phyloP scores from a whole-genome alignment of 139 green algal genomes.

The Asterochloris sp. region DNA sequence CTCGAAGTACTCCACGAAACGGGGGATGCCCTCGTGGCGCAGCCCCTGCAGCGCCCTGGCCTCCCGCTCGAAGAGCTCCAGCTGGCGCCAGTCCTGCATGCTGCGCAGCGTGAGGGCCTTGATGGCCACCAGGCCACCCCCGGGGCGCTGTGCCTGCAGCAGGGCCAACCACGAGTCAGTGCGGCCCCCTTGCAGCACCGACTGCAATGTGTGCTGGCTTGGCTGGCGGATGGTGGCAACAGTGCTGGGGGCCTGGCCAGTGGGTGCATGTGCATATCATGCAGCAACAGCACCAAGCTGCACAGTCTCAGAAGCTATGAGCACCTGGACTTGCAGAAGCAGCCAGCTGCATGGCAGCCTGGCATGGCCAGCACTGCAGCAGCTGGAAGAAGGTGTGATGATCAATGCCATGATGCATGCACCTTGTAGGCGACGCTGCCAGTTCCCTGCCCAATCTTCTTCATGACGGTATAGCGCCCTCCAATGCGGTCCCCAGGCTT shows the following conservation, averaged over 20 bases:
- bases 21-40: constrained; percentile 57
- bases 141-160: constrained; percentile 10
- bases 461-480: constrained; percentile 56
- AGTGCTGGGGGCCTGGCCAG: too few species aligned
- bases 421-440: constrained; percentile 71
- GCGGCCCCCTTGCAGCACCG: too few species aligned
- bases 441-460: constrained; percentile 57
- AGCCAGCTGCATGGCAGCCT: too few species aligned
- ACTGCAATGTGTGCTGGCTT: too few species aligned
- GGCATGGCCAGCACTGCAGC: too few species aligned
- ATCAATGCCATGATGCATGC: too few species aligned
- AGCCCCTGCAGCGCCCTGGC: constrained; percentile 51
- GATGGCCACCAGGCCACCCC: constrained; percentile 56
- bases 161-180: too few species aligned
- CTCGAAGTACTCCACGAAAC: constrained; percentile 91
- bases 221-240: too few species aligned
- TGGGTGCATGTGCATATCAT: too few species aligned
- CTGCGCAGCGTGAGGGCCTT: constrained; percentile 69
- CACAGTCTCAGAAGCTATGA: too few species aligned
- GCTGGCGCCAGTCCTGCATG: constrained; percentile 83
- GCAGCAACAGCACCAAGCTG: too few species aligned
- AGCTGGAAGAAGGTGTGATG: not conserved
- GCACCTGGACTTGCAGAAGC: too few species aligned
- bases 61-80: constrained; percentile 93
- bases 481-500: constrained; percentile 27